These are phyloP conservation scores for Hygrophila difformis DNA, from an alignment of 257 asterid genomes.

Conservation along the genomic window DNA sequence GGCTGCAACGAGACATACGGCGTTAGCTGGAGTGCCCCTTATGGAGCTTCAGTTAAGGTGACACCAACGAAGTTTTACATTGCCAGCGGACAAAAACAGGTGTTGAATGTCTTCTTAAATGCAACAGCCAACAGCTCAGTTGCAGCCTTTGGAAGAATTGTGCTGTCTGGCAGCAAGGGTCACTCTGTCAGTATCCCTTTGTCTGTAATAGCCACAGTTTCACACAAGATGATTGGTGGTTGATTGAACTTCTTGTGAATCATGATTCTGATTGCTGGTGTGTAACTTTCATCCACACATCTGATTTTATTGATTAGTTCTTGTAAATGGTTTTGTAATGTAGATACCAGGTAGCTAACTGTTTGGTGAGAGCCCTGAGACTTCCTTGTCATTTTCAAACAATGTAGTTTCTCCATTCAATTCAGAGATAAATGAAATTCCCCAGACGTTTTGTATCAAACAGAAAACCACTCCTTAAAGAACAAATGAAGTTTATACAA, in stretches of 20 bases:
- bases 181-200: slow-evolving; percentile 70
- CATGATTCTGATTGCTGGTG: no score
- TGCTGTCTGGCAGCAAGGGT: slow-evolving; percentile 68
- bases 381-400: no score
- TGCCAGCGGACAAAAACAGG: slow-evolving; percentile 58
- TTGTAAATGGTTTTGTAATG: slow-evolving; percentile 51
- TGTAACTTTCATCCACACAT: slow-evolving; percentile 18
- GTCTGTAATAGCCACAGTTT: slow-evolving; percentile 55
- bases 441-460: no score
- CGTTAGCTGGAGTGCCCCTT: slow-evolving; percentile 85
- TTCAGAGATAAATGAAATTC: no score
- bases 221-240: slow-evolving; percentile 38
- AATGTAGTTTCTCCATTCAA: no score
- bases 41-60: slow-evolving; percentile 67
- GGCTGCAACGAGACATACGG: slow-evolving; percentile 70
- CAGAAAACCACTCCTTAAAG: no score
- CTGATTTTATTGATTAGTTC: slow-evolving; percentile 27
- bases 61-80: slow-evolving; percentile 53
- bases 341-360: no score
- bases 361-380: not conserved
- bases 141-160: slow-evolving; percentile 86
- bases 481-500: no score
- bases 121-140: slow-evolving; percentile 57
- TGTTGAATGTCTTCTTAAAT: slow-evolving; percentile 44
- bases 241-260: slow-evolving; percentile 15